A percentile compares a stretch with the other conserved stretches of the same genome.
phyloP scores from a whole-genome alignment of 2,329 filamentous ascomycete genomes.

The Aschersonia sp. region DNA sequence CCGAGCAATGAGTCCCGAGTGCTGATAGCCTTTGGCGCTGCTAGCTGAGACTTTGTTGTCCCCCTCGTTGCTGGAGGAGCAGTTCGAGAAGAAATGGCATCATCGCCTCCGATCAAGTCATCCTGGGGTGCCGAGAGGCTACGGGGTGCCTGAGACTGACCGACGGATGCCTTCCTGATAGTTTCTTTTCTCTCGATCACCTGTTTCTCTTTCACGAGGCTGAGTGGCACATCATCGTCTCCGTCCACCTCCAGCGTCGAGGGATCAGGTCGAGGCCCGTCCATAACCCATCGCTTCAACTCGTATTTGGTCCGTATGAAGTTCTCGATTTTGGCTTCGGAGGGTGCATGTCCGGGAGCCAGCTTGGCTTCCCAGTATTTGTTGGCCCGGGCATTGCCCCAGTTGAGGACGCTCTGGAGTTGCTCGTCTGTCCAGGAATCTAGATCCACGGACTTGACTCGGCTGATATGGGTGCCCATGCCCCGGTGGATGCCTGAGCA shows the following conservation, averaged over 20 bases:
- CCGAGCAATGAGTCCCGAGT: slow-evolving; percentile 84
- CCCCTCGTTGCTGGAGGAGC: slow-evolving; percentile 47
- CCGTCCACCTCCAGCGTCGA: slow-evolving; percentile 68
- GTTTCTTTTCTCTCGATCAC: slow-evolving; percentile 45
- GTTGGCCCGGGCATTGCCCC: slow-evolving; percentile 93
- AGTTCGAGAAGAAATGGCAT: slow-evolving; percentile 51
- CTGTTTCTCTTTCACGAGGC: slow-evolving; percentile 52
- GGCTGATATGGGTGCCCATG: slow-evolving; percentile 97
- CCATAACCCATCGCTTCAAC: slow-evolving; percentile 98
- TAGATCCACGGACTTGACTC: slow-evolving; percentile 95
- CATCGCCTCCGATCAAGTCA: slow-evolving; percentile 74
- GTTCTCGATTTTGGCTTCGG: slow-evolving; percentile 97
- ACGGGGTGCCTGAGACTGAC: slow-evolving; percentile 23
- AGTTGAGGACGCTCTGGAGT: slow-evolving; percentile 80
- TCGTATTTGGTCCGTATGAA: slow-evolving; percentile 99
- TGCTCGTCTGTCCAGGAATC: slow-evolving; percentile 99
- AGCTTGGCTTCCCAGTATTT: slow-evolving; percentile 98
- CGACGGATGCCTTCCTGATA: slow-evolving; percentile 43
- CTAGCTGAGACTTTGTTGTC: slow-evolving; percentile 45
- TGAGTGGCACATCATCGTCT: slow-evolving; percentile 65
- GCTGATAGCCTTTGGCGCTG: slow-evolving; percentile 52
- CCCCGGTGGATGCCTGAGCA: slow-evolving; percentile 97
- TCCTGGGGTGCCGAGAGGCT: slow-evolving; percentile 33
- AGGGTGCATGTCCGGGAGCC: slow-evolving; percentile 78
- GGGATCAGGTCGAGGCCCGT: slow-evolving; percentile 89